phyloP scores from a whole-genome alignment of 1,139 yeast species.

The Kodamaea derodonti region DNA sequence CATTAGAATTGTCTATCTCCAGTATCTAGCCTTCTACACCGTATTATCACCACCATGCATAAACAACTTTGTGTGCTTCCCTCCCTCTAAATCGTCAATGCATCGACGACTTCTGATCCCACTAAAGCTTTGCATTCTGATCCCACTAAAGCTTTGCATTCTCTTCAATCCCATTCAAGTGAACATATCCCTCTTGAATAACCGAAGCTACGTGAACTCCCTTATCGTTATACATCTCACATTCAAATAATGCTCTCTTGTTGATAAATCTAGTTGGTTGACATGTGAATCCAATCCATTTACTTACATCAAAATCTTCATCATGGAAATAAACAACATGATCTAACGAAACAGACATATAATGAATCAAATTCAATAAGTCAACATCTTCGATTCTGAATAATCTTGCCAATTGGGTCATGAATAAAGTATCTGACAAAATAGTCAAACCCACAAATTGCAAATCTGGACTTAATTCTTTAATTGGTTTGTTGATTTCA shows the following conservation, averaged over 20 bases:
- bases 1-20: no score
- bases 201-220: conserved; percentile 61
- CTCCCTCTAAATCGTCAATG: no score
- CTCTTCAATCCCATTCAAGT: conserved; percentile 18
- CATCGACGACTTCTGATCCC: no score
- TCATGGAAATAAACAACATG: conserved; percentile 68
- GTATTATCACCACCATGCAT: no score
- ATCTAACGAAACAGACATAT: conserved; percentile 57
- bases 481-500: conserved; percentile 8
- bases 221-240: conserved; percentile 50
- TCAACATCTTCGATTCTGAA: conserved; percentile 22
- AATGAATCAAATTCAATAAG: conserved; percentile 24
- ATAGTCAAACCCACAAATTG: conserved; percentile 62
- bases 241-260: conserved; percentile 55
- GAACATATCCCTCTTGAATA: conserved; percentile 62
- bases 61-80: no score
- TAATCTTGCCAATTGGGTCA: conserved; percentile 39
- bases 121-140: conserved; percentile 15
- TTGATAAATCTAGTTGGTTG: conserved; percentile 50
- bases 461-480: conserved; percentile 19
- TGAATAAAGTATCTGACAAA: conserved; percentile 56
- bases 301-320: conserved; percentile 46
- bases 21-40: no score
- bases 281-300: conserved; percentile 53
- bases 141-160: conserved; percentile 14